Conservation (phyloP, 192 early-diverging fungal species). For the Lobosporangium transversale region DNA sequence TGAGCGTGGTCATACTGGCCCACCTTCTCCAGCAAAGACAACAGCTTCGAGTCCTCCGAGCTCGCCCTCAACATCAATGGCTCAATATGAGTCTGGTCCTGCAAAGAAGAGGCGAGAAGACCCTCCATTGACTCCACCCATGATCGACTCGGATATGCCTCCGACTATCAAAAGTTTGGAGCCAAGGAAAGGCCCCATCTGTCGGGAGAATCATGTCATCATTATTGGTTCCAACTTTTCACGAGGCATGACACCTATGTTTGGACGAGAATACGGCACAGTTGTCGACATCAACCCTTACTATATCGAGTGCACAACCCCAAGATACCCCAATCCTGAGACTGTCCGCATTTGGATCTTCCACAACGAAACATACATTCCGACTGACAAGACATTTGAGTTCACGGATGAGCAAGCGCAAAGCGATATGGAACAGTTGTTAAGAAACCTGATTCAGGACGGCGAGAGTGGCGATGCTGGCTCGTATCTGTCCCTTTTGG, state of each 20-base stretch:
- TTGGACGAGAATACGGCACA: slow-evolving; percentile 46
- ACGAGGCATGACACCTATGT: slow-evolving; percentile 47
- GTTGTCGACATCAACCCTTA: slow-evolving; percentile 49
- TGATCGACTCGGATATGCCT: slow-evolving; percentile 35
- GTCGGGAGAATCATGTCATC: slow-evolving; percentile 51
- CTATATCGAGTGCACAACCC: slow-evolving; percentile 50
- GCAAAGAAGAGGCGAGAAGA: slow-evolving; percentile 45
- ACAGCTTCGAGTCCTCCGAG: slow-evolving; percentile 38
- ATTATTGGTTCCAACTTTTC: slow-evolving; percentile 51
- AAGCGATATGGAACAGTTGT: slow-evolving; percentile 48
- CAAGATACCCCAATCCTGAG: slow-evolving; percentile 47
- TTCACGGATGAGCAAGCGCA: slow-evolving; percentile 50
- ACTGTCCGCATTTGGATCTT: slow-evolving; percentile 42
- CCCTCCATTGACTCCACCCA: slow-evolving; percentile 41
- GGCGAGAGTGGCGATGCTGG: slow-evolving; percentile 38
- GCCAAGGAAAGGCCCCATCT: slow-evolving; percentile 47
- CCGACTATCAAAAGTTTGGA: slow-evolving; percentile 49
- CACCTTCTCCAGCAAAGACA: slow-evolving; percentile 52
- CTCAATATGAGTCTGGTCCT: slow-evolving; percentile 31
- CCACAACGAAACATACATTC: slow-evolving; percentile 40
- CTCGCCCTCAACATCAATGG: slow-evolving; percentile 26
- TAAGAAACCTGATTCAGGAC: slow-evolving; percentile 46
- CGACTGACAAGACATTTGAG: slow-evolving; percentile 47
- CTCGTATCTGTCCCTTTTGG: slow-evolving; percentile 37
- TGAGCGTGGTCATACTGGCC: slow-evolving; percentile 18